Base-by-base conservation (phyloP, 2,329 filamentous ascomycete species). In the Calonectria multiphialidica region DNA sequence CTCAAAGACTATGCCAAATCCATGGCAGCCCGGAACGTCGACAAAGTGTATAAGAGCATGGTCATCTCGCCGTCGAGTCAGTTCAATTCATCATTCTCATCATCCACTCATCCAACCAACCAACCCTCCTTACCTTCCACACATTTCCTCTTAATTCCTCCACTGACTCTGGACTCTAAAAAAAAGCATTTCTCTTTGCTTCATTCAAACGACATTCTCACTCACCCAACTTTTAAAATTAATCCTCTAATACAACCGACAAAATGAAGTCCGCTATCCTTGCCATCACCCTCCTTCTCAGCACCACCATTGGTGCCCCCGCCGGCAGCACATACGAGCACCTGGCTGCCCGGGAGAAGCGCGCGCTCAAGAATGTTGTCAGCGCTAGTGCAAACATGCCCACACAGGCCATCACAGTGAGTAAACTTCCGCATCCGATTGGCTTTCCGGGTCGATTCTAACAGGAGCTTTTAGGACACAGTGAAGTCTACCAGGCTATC, bases 211-310 rank as follows among this genome's bases (percentile, higher is more conserved):
- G 42, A 33, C 37, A n/a, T 47, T 45, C 42, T 49, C 44, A 45
- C 13, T 35, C 30, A 21, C 53, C 59, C 35, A 37, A 12, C 12
- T 37, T 37, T 33, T 47, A 30, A 65, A 28, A 50, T 12, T 59
- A 59, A 59, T 59, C 53, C 21, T 23, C 35, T 59, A 59, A 59
- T 59, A 37, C 28, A 25, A 40, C 53, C 67, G 21, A 13, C 37
- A 65, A 67, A 42, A 67, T 61, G 65, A 67, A 67, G 53, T 59
- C 65, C 30, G 35, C 53, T 21, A 40, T 55, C 35, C 65, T 67
- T 30, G 53, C 53, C 30, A 42, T 67, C 23, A 59, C 65, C 21
- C 65, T 67, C 15, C 28, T 67, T 44, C 53, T 67, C 18, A 67
- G 30, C 53, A 61, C 21, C 50, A 61, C 65, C 42, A 57, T 66